Evolutionary conservation across 2,329 filamentous ascomycete species (phyloP).

Genomic region (Cadophora gregata): DNA sequence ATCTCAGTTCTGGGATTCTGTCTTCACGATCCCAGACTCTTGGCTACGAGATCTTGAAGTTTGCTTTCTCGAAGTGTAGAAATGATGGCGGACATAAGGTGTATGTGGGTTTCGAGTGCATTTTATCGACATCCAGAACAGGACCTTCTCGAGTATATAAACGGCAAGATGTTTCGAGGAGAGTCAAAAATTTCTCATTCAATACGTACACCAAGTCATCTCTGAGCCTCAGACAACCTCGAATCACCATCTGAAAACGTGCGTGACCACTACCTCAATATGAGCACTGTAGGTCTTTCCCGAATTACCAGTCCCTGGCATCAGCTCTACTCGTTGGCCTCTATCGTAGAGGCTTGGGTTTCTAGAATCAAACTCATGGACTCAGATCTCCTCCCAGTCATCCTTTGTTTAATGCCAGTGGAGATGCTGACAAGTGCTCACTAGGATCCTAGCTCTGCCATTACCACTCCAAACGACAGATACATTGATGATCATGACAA

Average conservation of each 20-base stretch:
- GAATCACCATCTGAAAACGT: not conserved
- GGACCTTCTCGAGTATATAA: not conserved
- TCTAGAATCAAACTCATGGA: too few relatives aligned
- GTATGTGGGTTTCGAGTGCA: not conserved
- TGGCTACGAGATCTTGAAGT: not conserved
- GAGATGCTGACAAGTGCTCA: not conserved
- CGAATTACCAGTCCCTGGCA: too few relatives aligned
- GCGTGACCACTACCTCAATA: not conserved
- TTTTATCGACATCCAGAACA: too few relatives aligned
- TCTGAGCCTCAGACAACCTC: not conserved
- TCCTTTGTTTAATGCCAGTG: too few relatives aligned
- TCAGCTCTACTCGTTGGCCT: too few relatives aligned
- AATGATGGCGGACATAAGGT: not conserved
- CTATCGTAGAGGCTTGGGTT: too few relatives aligned
- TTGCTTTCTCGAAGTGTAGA: not conserved
- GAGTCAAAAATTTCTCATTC: not conserved
- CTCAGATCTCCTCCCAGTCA: too few relatives aligned
- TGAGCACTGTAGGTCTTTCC: not conserved
- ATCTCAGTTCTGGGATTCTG: constrained; percentile 2
- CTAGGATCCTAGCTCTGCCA: not conserved
- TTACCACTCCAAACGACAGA: not conserved
- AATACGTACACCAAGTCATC: not conserved
- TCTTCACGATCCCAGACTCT: not conserved
- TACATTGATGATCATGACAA: not conserved
- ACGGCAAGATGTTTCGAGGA: not conserved